These are phyloP conservation scores for Atkinsonella texensis DNA, from an alignment of 2,329 filamentous ascomycete species.

Conservation along the genomic window DNA sequence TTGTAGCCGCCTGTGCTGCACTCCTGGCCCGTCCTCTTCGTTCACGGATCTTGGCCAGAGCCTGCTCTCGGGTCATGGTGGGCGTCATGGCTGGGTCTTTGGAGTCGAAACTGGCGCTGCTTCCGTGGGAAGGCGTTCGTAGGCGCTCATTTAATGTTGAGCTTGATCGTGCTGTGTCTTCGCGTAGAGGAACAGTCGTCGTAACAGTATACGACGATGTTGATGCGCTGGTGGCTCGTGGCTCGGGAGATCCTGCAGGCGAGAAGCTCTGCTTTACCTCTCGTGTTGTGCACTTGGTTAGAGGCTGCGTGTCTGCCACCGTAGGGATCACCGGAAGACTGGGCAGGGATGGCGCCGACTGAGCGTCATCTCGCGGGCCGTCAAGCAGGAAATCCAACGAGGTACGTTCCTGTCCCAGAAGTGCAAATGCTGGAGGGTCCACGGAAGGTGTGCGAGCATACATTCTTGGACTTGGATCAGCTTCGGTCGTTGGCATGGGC, in stretches of 20 bases:
- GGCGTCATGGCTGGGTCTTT: constrained; percentile 48
- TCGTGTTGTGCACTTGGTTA: neutral
- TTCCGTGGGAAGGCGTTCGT: constrained; percentile 30
- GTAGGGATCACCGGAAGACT: constrained; percentile 26
- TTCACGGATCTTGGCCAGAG: constrained; percentile 63
- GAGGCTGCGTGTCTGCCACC: constrained; percentile 10
- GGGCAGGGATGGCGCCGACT: constrained; percentile 25
- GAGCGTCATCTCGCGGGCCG: constrained; percentile 32
- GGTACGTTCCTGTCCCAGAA: constrained; percentile 39
- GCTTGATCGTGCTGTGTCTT: constrained; percentile 25
- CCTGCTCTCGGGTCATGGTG: constrained; percentile 61
- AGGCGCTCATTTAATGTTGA: constrained; percentile 33
- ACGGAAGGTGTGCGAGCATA: constrained; percentile 50
- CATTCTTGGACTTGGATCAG: constrained; percentile 23
- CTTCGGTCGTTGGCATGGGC: constrained; percentile 13
- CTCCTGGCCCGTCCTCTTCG: constrained; percentile 59
- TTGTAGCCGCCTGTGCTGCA: constrained; percentile 49
- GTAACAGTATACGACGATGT: constrained; percentile 34
- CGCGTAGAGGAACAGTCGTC: constrained; percentile 40
- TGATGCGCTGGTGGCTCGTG: constrained; percentile 32
- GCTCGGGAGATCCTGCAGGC: constrained; percentile 13
- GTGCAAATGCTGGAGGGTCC: constrained; percentile 47
- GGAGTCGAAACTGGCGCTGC: constrained; percentile 34
- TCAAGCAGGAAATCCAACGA: constrained; percentile 51
- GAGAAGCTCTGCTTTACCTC: constrained; percentile 8